Evolutionary conservation across 2,329 filamentous ascomycete genomes (phyloP), one percentile per base, ranked within the genome.

Genomic region (Tolypocladium inflatum): DNA sequence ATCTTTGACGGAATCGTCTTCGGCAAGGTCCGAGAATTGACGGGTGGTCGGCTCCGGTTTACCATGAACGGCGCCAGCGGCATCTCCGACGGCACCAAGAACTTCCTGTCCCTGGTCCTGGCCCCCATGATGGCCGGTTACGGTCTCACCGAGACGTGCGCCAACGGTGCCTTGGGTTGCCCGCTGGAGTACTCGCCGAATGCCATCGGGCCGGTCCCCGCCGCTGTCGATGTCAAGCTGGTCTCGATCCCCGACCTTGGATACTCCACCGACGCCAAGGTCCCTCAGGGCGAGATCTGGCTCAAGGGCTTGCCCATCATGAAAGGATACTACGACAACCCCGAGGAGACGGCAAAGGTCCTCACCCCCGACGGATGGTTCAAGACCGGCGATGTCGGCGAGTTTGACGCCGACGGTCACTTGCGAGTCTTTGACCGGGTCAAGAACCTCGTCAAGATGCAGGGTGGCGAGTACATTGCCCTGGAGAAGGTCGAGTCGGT

Each of bases 371-470:
- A 96, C 67, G 91, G 91, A 55, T 97, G 94, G 94, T 97, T 97
- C 83, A 93, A 89, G 81, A 96, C 91, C 19, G 93, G 93, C 61
- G 93, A 97, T 68, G 94, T 97, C 71, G 93, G 93, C 67, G 90
- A 97, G 71, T 94, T 93, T 67, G 87, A 93, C 72, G 70, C 77
- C 51, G 80, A 87, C 61, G 93, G 93, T 50, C 89, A 96, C 71
- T 75, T 97, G 63, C 84, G 81, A 65, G 87, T 97, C 71, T 92
- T 97, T 69, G 93, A 97, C 73, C 90, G 93, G 65, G 92, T 96
- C 84, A 97, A 97, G 86, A 97, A 97, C 76, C 79, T 97, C 58
- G 90, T 97, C 74, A 97, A 97, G 85, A 92, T 94, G 62, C 83
- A 90, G 63, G 91, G 92, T 60, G 93, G 93, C 65, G 93, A 97